Evolutionary conservation across 1,284 basidiomycete genomes (phyloP).

Genomic region (Ceratobasidium sp.): DNA sequence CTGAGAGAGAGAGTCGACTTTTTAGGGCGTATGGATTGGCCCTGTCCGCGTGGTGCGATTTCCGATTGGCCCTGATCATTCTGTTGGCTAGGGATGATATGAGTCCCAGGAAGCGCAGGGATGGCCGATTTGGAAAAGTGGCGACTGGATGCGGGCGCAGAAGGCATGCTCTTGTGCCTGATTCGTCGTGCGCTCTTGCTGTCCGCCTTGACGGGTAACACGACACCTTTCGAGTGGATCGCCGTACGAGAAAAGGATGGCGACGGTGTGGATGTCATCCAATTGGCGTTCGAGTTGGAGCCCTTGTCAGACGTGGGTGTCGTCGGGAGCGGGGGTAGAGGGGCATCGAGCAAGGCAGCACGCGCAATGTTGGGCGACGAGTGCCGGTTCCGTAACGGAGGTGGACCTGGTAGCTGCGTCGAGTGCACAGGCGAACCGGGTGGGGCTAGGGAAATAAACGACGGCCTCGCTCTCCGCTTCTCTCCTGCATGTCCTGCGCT

Average conservation of each 20-base stretch:
- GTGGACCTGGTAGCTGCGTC: neutral
- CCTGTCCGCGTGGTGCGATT: neutral
- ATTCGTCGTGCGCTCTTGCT: slow-evolving; percentile 21
- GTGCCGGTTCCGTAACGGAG: slow-evolving; percentile 12
- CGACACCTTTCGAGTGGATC: slow-evolving; percentile 1
- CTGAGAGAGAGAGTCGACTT: slow-evolving; percentile 11
- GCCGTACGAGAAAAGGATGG: slow-evolving; percentile 26
- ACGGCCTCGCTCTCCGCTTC: slow-evolving; percentile 20
- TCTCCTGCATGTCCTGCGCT: neutral
- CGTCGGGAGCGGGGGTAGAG: neutral
- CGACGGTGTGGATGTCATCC: slow-evolving; percentile 29
- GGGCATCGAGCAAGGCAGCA: neutral
- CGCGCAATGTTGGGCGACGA: slow-evolving; percentile 33
- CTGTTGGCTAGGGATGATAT: neutral
- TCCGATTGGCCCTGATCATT: neutral
- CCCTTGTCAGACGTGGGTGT: neutral
- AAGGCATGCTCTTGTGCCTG: slow-evolving; percentile 12
- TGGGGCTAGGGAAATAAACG: slow-evolving; percentile 36
- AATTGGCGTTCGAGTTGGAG: slow-evolving; percentile 3
- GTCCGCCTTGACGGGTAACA: slow-evolving; percentile 31
- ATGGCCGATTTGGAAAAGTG: neutral
- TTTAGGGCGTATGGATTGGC: neutral
- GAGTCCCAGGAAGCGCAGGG: neutral
- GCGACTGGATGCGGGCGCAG: neutral
- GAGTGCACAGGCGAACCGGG: neutral